Base-by-base conservation (phyloP, 768 basidiomycete species). In the Rhizopogon vesiculosus region DNA sequence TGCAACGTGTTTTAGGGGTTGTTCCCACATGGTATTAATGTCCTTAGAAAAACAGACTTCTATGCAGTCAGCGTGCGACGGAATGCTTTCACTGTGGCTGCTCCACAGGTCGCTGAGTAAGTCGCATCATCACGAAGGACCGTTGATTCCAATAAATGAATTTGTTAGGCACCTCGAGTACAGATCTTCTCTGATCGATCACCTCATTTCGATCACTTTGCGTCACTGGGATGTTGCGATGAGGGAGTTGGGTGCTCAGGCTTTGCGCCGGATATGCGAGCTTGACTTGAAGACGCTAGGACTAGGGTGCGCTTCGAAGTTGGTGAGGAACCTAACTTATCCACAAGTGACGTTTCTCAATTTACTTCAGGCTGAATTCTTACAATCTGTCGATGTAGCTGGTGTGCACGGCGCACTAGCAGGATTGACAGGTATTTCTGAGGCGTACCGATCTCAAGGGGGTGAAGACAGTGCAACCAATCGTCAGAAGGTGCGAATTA, bases 21-120 rank as follows among this genome's bases (percentile, higher is more conserved):
- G 52, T 95, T 98, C 68, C 86, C 91, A 44, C 88, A 96, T 72
- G 97, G 97, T 2, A 97, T 99, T 59, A 92, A 93, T 65, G 89
- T 98, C 25, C 75, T 99, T 44, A 80, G 86, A 42, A 90, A 91
- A 68, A 91, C 91, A 0, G 97, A 99, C 73, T 98, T 98, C 70
- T 98, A 93, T 73, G 87, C 93, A 41, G 89, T 98, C 56, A 91
- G 93, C 62, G 77, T 92, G 25, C 76, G 92, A 51, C 79, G 87
- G 60, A 89, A 91, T 60, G 86, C 96, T 0, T 97, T 93, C 67
- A 72, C 91, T n/a, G 70, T 78, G 15, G 91, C 92, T 41, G 93
- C 93, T 54, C 87, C 89, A 44, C 84, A 89, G 64, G 91, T 97
- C 43, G 91, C 94, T 31, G 79, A 82, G 94, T 96, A 66, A 66